Evolutionary conservation across 768 basidiomycete genomes (phyloP), one percentile per base, ranked within the genome.

Genomic region (Macrolepiota fuliginosa): DNA sequence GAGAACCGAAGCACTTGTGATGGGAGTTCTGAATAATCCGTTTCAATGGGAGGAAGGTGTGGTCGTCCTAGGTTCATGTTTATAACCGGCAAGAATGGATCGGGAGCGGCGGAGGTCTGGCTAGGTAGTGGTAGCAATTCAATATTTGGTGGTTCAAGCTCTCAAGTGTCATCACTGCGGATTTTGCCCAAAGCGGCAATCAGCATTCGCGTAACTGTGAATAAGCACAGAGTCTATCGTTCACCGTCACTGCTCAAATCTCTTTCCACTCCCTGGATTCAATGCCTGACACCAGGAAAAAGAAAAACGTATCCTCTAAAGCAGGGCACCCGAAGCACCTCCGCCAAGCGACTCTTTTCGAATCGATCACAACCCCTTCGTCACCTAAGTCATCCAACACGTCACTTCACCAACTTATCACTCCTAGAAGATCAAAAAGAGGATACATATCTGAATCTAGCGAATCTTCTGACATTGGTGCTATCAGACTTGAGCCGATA

Each of bases 401-500:
- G 56, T 11, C 63, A 39, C 15, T 53, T 10, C 51, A 19, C 32
- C 45, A 29, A 12, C 9, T 13, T 11, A 54, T 37, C 32, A 55
- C 53, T 15, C 47, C 54, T 10, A 13, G 35, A 6, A 51, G 19
- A 25, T 27, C 51, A 62, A 66, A 64, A 54, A 56, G 65, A 65
- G 63, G 39, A 54, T 51, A 45, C 12, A 27, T 46, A 9, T 57
- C 50, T 13, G 63, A 66, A 36, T 62, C 65, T 6, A 72, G 69
- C 51, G 65, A 72, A 35, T 79, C 79, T 54, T 65, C 68, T 78
- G 82, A 81, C 62, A 77, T 86, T 42, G 79, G 76, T 15, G 79
- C 74, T 27, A 85, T 88, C 53, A 79, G 68, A 47, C 82, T 89
- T 54, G 81, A 81, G 62, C 73, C 79, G 17, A 63, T 73, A 45